Conservation (phyloP, 495 filamentous ascomycete species). For the Daldinia vernicosa region DNA sequence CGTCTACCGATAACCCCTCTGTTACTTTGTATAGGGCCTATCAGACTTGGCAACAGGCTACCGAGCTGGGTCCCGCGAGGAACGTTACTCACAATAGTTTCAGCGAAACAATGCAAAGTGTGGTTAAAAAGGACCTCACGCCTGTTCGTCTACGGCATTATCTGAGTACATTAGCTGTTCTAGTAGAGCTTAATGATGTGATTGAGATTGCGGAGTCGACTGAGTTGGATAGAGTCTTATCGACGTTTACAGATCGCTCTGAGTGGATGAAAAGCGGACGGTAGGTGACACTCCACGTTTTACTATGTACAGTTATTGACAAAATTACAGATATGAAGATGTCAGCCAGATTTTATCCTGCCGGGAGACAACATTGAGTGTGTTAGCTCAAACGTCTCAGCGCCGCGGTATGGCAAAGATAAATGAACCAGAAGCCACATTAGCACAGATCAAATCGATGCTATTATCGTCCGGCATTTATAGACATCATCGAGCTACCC, state of each 20-base stretch:
- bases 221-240: slow-evolving; percentile 69
- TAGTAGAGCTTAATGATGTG: slow-evolving; percentile 85
- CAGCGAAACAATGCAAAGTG: slow-evolving; percentile 66
- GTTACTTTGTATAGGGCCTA: slow-evolving; percentile 81
- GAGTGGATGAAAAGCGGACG: slow-evolving; percentile 81
- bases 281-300: slow-evolving; percentile 55
- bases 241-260: slow-evolving; percentile 69
- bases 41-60: slow-evolving; percentile 76
- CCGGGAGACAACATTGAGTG: slow-evolving; percentile 81
- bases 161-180: slow-evolving; percentile 75
- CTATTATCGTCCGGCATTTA: slow-evolving; percentile 77
- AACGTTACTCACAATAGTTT: slow-evolving; percentile 69
- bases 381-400: slow-evolving; percentile 71
- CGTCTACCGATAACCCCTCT: slow-evolving; percentile 65
- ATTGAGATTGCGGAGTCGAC: slow-evolving; percentile 65
- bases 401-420: slow-evolving; percentile 68
- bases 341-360: slow-evolving; percentile 82
- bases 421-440: slow-evolving; percentile 67
- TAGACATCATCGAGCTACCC: slow-evolving; percentile 78
- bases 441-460: slow-evolving; percentile 76
- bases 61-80: slow-evolving; percentile 60
- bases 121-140: slow-evolving; percentile 65
- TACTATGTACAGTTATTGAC: slow-evolving; percentile 36
- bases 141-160: slow-evolving; percentile 68
- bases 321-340: slow-evolving; percentile 72